Percentiles rank a stretch among this genome's conserved stretches.
Evolutionary conservation across 345 rosid genomes (phyloP).

Genomic region (Draba incana): DNA sequence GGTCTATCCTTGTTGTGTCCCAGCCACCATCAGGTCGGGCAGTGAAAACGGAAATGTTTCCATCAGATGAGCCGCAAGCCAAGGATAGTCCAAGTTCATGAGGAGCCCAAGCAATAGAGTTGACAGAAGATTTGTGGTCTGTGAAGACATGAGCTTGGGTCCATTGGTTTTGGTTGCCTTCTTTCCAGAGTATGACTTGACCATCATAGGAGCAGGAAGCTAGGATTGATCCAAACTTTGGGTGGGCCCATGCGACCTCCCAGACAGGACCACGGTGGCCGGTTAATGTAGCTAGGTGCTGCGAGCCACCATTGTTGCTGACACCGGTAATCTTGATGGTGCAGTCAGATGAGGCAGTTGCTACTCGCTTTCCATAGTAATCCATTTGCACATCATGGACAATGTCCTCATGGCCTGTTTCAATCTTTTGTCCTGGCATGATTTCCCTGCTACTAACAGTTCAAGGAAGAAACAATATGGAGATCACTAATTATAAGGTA

Average conservation of each 20-base stretch:
- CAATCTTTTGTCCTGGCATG: constrained; percentile 66
- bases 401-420: constrained; percentile 64
- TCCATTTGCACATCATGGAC: constrained; percentile 71
- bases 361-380: constrained; percentile 70
- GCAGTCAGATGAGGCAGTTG: constrained; percentile 67
- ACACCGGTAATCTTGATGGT: constrained; percentile 60
- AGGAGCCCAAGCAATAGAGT: constrained; percentile 76
- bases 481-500: background rate
- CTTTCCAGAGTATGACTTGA: constrained; percentile 71
- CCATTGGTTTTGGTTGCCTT: constrained; percentile 68
- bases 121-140: constrained; percentile 67
- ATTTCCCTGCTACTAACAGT: constrained; percentile 19
- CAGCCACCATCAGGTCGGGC: constrained; percentile 64
- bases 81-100: constrained; percentile 63
- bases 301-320: constrained; percentile 53
- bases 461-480: constrained; percentile 14
- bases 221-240: constrained; percentile 64
- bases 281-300: constrained; percentile 56
- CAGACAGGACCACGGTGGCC: constrained; percentile 74
- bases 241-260: constrained; percentile 74
- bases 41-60: constrained; percentile 63
- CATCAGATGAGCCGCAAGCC: constrained; percentile 75
- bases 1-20: constrained; percentile 64
- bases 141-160: constrained; percentile 62
- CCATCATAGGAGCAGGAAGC: constrained; percentile 80